Evolutionary conservation across 306 rosid species (phyloP), one percentile per base, ranked within the genome.

Genomic region (Inga laurina): DNA sequence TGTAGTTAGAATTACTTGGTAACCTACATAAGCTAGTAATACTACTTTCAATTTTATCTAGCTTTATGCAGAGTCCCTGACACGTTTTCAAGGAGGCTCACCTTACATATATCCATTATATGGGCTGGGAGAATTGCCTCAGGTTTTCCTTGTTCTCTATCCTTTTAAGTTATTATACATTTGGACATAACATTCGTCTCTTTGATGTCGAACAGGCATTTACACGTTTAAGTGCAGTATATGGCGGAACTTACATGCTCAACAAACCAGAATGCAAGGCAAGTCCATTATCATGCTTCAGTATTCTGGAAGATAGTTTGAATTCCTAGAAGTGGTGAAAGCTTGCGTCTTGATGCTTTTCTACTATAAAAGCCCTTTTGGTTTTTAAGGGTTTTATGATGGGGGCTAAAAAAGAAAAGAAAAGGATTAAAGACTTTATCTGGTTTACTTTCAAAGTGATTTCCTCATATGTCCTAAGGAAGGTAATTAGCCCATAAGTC

Each of bases 1-100:
- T 22, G 8, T 59, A 4, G 30, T 3, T 27, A 18, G 61, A 51
- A 48, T 69, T 21, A 27, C 46, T 35, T 70, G 3, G 19, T 74
- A 44, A 77, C 74, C 45, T 46, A 72, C 44, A 43, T 41, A 8
- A 59, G 74, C 49, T 22, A 52, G 34, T 85, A 72, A 85, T 22
- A 19, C 39, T 71, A 34, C 77, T 85, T 35, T 68, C 70, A 81
- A 72, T 83, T 88, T 51, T 82, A 48, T 81, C 77, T 74, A 91
- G 97, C 76, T 86, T 76, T 93, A 93, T 86, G 97, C 96, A 72
- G 96, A 91, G 84, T 93, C 97, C 65, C 86, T 93, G 75, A 94
- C 97, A 61, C 96, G 97, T 39, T 91, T 93, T 86, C 94, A 93
- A 89, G 97, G 97, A 68, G 96, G 94, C n/a, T 93, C 97, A 81